Base-by-base conservation (phyloP, 2,329 filamentous ascomycete genomes). In the Botrytis tulipae region DNA sequence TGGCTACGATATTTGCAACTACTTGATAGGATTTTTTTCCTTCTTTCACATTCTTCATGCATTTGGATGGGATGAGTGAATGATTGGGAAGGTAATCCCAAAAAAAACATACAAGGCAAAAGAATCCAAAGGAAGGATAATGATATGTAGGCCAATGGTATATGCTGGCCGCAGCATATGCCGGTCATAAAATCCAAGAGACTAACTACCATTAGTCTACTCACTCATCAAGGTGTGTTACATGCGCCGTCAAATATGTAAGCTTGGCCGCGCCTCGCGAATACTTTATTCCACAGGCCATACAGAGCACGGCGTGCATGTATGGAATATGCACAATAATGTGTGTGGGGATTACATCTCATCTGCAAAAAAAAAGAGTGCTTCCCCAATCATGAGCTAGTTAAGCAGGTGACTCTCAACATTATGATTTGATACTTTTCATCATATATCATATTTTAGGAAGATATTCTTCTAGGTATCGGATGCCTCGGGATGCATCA, bases 181-280 rank as follows among this genome's bases (percentile, higher is more conserved):
- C 44, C 70, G 44, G 70, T 71, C 32, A 63, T 62, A 62, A 51
- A 54, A 20, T 40, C 14, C 22, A 63, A 54, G 46, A 29, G 35
- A 9, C n/a, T 63, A 42, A 9, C n/a, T 63, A 29, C 61, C n/a
- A n/a, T 51, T 51, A 51, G 48, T 16, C n/a, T 60, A 20, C 20
- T 16, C 18, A 25, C 44, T 67, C 46, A 54, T 40, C 32, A n/a
- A 40, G 70, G 25, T 66, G 44, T 63, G 70, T 54, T 71, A 66
- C 70, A 67, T 72, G 37, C 44, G 20, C 44, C 44, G 46, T 68
- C 48, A 42, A 66, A 54, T 37, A 51, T 72, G 42, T 65, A 71
- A 62, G 22, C 60, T 54, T 67, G 70, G 61, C 60, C 60, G 61
- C 60, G 70, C 70, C 70, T 72, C 37, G 70, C 70, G 70, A 66